A percentile compares a stretch with the other conserved stretches of the same genome.
Evolutionary conservation across 2,329 filamentous ascomycete species (phyloP).

Genomic region (Arthrobotrys sphaeroides): DNA sequence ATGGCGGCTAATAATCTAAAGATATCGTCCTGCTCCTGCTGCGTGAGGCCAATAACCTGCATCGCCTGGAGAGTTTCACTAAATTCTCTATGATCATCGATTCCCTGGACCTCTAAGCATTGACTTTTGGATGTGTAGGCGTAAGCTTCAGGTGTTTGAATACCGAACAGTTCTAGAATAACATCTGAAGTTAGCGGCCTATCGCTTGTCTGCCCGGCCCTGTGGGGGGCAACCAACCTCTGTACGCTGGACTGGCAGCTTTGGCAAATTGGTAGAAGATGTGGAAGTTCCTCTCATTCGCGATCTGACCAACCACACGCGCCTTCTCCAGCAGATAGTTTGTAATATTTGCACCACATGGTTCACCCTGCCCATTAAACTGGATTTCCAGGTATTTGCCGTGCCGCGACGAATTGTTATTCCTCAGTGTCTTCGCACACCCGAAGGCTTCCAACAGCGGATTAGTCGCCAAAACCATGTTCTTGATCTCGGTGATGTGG

Average conservation of each 20-base stretch:
- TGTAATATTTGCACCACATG: constrained; percentile 96
- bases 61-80: constrained; percentile 92
- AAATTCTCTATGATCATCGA: constrained; percentile 90
- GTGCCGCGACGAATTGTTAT: constrained; percentile 98
- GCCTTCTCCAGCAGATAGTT: constrained; percentile 96
- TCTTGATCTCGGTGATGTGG: constrained; percentile 95
- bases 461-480: constrained; percentile 97
- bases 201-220: constrained; percentile 84
- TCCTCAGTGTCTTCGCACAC: constrained; percentile 97
- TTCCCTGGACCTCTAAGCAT: constrained; percentile 91
- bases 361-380: constrained; percentile 94
- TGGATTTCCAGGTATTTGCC: constrained; percentile 99
- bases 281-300: constrained; percentile 98
- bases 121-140: constrained; percentile 92
- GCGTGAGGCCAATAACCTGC: constrained; percentile 87
- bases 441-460: constrained; percentile 99
- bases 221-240: constrained; percentile 79
- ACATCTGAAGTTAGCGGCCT: constrained; percentile 88
- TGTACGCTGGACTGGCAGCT: constrained; percentile 83
- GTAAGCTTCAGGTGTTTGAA: constrained; percentile 83
- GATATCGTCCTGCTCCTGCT: constrained; percentile 91
- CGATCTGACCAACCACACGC: constrained; percentile 94
- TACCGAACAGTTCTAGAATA: constrained; percentile 85
- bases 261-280: constrained; percentile 98
- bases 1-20: constrained; percentile 94